phyloP scores from a whole-genome alignment of 345 rosid species.

The Euphorbia lathyris region DNA sequence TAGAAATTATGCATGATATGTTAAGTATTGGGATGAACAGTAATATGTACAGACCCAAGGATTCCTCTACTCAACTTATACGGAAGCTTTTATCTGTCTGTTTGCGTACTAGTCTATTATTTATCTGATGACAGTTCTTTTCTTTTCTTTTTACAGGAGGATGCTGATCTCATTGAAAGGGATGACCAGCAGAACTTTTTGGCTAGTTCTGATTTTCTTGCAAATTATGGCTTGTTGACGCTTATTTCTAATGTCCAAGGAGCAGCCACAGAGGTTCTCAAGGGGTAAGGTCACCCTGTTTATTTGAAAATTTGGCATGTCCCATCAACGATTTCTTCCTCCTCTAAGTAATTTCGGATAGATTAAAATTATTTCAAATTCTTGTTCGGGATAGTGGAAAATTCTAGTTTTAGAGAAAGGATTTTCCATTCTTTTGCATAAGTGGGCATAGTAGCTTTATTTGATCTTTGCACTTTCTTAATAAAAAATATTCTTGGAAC shows the following conservation, averaged over 20 bases:
- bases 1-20: slow-evolving; percentile 1
- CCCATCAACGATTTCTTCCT: neutral
- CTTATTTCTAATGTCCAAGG: slow-evolving; percentile 58
- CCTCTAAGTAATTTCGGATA: neutral
- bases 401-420: neutral
- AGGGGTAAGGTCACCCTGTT: slow-evolving; percentile 47
- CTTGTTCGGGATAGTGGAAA: neutral
- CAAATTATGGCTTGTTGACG: slow-evolving; percentile 53
- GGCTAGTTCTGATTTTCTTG: slow-evolving; percentile 72
- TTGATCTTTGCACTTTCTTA: neutral
- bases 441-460: neutral
- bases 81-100: neutral
- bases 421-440: neutral
- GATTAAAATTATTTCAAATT: neutral
- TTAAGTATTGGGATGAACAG: neutral
- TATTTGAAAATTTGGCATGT: neutral
- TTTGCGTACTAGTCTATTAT: neutral
- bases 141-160: slow-evolving; percentile 50
- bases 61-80: neutral
- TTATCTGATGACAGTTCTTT: slow-evolving; percentile 8
- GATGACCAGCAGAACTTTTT: slow-evolving; percentile 78
- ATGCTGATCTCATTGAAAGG: slow-evolving; percentile 63
- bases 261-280: slow-evolving; percentile 66
- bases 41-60: neutral
- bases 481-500: too few relatives aligned